Percentiles rank a stretch among this genome's conserved stretches.
These are phyloP conservation scores for Talaromyces sp. DNA, from an alignment of 2,329 filamentous ascomycete genomes.

Conservation along the genomic window DNA sequence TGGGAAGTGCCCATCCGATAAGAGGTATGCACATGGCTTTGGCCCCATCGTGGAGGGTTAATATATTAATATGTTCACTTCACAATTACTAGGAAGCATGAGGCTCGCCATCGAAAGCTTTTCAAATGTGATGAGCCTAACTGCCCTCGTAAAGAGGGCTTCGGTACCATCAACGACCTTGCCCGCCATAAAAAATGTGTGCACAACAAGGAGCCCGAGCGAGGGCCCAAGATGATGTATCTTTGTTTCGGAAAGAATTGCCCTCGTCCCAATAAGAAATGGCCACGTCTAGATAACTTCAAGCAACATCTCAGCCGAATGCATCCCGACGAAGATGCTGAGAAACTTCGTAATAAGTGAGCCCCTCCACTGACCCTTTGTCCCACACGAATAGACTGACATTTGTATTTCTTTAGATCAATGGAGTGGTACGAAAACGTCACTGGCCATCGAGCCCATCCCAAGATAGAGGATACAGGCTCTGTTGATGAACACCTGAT, in stretches of 20 bases:
- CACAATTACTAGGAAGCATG: constrained; percentile 67
- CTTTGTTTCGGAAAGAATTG: constrained; percentile 63
- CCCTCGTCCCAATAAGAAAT: constrained; percentile 66
- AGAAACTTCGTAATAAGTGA: constrained; percentile 54
- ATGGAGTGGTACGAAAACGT: constrained; percentile 40
- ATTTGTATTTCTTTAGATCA: constrained; percentile 10
- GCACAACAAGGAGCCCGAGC: constrained; percentile 57
- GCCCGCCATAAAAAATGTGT: constrained; percentile 76
- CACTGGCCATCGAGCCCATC: constrained; percentile 22
- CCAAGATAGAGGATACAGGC: constrained; percentile 18
- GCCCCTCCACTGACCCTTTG: constrained; percentile 13
- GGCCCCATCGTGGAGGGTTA: neutral
- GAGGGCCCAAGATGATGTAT: constrained; percentile 57
- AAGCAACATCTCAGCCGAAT: constrained; percentile 73
- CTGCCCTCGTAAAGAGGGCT: constrained; percentile 67
- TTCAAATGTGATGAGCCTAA: constrained; percentile 61
- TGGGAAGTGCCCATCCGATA: constrained; percentile 45
- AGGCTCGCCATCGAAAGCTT: constrained; percentile 68
- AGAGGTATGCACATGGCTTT: constrained; percentile 33
- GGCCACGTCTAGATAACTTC: constrained; percentile 86
- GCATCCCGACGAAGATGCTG: constrained; percentile 56
- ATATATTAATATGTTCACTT: constrained; percentile 10
- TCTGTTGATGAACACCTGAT: constrained; percentile 17
- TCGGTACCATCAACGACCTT: constrained; percentile 79
- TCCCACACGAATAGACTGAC: neutral